phyloP scores from a whole-genome alignment of 2,329 filamentous ascomycete genomes.

The Ceratocystis diversiconidia region DNA sequence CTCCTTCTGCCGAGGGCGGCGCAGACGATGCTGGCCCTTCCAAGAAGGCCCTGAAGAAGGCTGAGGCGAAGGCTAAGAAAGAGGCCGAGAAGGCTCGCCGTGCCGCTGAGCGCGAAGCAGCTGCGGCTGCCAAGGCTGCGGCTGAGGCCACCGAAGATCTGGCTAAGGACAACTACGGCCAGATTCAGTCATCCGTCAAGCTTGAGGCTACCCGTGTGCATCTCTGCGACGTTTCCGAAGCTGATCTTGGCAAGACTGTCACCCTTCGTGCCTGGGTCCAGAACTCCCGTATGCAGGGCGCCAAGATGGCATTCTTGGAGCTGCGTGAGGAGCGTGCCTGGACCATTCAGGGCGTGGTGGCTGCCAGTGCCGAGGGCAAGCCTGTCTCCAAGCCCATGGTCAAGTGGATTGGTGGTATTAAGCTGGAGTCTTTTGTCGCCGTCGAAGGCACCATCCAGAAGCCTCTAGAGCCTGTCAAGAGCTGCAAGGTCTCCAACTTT shows the following conservation, averaged over 20 bases:
- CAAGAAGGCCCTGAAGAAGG: constrained; percentile 76
- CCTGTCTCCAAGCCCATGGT: constrained; percentile 75
- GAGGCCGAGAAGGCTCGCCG: constrained; percentile 65
- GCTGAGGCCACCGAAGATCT: constrained; percentile 53
- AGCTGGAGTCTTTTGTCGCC: constrained; percentile 66
- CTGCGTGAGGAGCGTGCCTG: constrained; percentile 60
- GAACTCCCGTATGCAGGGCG: constrained; percentile 75
- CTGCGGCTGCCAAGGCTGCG: constrained; percentile 51
- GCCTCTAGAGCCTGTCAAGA: constrained; percentile 77
- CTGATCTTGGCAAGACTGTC: constrained; percentile 54
- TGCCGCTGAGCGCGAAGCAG: constrained; percentile 61
- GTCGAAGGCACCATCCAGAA: constrained; percentile 71
- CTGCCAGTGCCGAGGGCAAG: constrained; percentile 56
- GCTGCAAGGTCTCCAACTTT: constrained; percentile 60
- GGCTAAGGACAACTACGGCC: constrained; percentile 68
- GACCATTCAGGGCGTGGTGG: constrained; percentile 70
- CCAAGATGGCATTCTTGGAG: constrained; percentile 85
- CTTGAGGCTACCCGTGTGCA: constrained; percentile 43
- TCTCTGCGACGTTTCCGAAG: constrained; percentile 49
- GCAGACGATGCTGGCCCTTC: constrained; percentile 33
- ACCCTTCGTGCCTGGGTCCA: constrained; percentile 70
- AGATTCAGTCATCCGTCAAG: constrained; percentile 44
- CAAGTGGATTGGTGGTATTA: constrained; percentile 68
- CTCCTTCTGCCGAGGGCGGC: constrained; percentile 11
- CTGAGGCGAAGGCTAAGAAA: constrained; percentile 73